A percentile compares a stretch with the other conserved stretches of the same genome.
Evolutionary conservation across 1,139 yeast species (phyloP).

Genomic region (Kluyveromyces sp.): DNA sequence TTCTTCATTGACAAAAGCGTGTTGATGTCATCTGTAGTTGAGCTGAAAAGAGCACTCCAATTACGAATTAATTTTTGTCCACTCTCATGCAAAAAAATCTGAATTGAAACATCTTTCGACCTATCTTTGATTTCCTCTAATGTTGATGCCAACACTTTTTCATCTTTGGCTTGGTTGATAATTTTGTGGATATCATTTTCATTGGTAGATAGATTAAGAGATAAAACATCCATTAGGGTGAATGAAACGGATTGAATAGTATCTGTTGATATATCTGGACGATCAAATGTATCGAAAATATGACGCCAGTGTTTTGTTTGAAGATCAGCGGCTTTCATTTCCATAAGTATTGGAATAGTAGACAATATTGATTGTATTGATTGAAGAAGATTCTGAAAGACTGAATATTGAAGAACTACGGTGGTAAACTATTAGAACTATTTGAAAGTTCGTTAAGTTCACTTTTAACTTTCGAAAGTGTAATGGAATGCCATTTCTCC

Average conservation of each 20-base stretch:
- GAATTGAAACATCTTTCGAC: constrained; percentile 46
- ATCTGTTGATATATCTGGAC: not conserved
- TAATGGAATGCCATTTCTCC: constrained; percentile 45
- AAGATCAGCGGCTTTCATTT: constrained; percentile 50
- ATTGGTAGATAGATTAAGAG: constrained; percentile 43
- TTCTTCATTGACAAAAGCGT: constrained; percentile 63
- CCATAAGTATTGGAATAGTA: constrained; percentile 37
- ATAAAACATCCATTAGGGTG: constrained; percentile 57
- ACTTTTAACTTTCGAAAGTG: constrained; percentile 41
- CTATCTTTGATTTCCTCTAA: constrained; percentile 38
- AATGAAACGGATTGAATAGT: constrained; percentile 19
- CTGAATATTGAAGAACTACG: constrained; percentile 58
- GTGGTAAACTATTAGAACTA: constrained; percentile 47
- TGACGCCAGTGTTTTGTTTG: constrained; percentile 63
- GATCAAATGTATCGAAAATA: constrained; percentile 31
- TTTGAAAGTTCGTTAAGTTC: constrained; percentile 46
- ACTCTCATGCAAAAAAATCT: constrained; percentile 47
- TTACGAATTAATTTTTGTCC: constrained; percentile 54
- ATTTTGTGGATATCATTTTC: constrained; percentile 42
- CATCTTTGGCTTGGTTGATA: constrained; percentile 64
- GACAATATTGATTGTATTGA: constrained; percentile 38
- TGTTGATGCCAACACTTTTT: constrained; percentile 55
- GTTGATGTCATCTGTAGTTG: constrained; percentile 53
- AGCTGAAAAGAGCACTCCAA: constrained; percentile 60
- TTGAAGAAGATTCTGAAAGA: constrained; percentile 53